phyloP scores from a whole-genome alignment of 2,329 filamentous ascomycete species.

The Cercospora sp. region DNA sequence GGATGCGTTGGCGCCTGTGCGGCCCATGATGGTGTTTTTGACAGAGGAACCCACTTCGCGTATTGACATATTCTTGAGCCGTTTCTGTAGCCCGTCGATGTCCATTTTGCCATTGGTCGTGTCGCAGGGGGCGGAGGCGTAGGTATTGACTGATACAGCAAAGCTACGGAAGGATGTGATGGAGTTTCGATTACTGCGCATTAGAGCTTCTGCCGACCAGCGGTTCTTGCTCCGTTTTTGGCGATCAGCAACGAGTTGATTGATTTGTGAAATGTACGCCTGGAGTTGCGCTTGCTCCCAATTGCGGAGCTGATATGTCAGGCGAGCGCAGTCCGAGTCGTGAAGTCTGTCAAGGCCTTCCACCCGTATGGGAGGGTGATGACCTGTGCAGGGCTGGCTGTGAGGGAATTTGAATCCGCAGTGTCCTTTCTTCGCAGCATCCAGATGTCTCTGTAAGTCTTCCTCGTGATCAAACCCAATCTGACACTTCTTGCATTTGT shows the following conservation, averaged over 20 bases:
- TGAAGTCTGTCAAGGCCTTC: constrained; percentile 19
- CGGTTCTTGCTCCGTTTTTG: constrained; percentile 22
- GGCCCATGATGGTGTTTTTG: constrained; percentile 14
- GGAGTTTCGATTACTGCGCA: constrained; percentile 22
- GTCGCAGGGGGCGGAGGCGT: constrained; percentile 34
- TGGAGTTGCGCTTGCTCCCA: constrained; percentile 35
- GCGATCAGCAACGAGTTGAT: constrained; percentile 26
- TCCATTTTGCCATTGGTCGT: constrained; percentile 29
- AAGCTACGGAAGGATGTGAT: constrained; percentile 28
- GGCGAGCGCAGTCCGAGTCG: constrained; percentile 29
- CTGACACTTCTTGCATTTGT: constrained; percentile 30
- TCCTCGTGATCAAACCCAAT: constrained; percentile 33
- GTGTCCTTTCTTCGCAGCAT: constrained; percentile 27
- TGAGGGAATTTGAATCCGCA: constrained; percentile 35
- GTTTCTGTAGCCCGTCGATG: constrained; percentile 30
- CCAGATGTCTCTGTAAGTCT: constrained; percentile 29
- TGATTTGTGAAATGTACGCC: constrained; percentile 32
- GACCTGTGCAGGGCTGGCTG: constrained; percentile 28
- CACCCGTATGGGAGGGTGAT: constrained; percentile 29
- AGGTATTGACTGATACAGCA: constrained; percentile 32
- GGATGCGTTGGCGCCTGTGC: constrained; percentile 1
- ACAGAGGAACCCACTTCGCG: constrained; percentile 18
- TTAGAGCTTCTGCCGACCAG: constrained; percentile 32
- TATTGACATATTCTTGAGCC: constrained; percentile 31
- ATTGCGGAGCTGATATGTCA: constrained; percentile 30